These are phyloP conservation scores for Didymella pinodella DNA, from an alignment of 2,329 filamentous ascomycete genomes.

Conservation along the genomic window DNA sequence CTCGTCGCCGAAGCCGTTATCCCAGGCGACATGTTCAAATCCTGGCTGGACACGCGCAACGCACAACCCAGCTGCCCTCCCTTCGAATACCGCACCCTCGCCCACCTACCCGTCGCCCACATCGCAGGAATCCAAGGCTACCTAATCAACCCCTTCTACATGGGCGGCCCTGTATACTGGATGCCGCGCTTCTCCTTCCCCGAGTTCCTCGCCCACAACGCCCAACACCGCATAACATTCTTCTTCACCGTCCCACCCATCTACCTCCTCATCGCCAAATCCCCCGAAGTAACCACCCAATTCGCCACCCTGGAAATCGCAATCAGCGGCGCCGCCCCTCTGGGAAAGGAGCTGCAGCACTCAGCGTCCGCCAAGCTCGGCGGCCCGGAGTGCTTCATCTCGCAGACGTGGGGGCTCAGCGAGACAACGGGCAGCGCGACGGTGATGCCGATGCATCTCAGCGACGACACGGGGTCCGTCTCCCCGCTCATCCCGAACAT, in stretches of 20 bases:
- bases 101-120: slow-evolving; percentile 58
- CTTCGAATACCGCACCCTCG: slow-evolving; percentile 55
- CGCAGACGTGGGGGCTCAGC: slow-evolving; percentile 66
- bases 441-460: slow-evolving; percentile 51
- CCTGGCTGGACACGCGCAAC: slow-evolving; percentile 31
- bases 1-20: slow-evolving; percentile 53
- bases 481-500: slow-evolving; percentile 53
- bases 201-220: slow-evolving; percentile 63
- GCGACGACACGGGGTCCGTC: slow-evolving; percentile 59
- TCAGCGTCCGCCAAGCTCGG: slow-evolving; percentile 61
- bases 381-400: slow-evolving; percentile 54
- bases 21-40: slow-evolving; percentile 42
- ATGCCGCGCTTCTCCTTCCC: slow-evolving; percentile 67
- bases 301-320: slow-evolving; percentile 61
- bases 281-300: slow-evolving; percentile 63
- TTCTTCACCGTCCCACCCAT: slow-evolving; percentile 70
- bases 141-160: slow-evolving; percentile 55
- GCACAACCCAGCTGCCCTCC: slow-evolving; percentile 20
- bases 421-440: slow-evolving; percentile 63
- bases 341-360: slow-evolving; percentile 63
- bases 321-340: slow-evolving; percentile 63
- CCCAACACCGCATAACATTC: slow-evolving; percentile 60
- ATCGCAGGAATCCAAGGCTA: slow-evolving; percentile 60
- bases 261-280: slow-evolving; percentile 66
- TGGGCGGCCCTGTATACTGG: slow-evolving; percentile 62